These are phyloP conservation scores for Papilionanthe hybrid DNA, from an alignment of 116 monocot species.

Conservation along the genomic window DNA sequence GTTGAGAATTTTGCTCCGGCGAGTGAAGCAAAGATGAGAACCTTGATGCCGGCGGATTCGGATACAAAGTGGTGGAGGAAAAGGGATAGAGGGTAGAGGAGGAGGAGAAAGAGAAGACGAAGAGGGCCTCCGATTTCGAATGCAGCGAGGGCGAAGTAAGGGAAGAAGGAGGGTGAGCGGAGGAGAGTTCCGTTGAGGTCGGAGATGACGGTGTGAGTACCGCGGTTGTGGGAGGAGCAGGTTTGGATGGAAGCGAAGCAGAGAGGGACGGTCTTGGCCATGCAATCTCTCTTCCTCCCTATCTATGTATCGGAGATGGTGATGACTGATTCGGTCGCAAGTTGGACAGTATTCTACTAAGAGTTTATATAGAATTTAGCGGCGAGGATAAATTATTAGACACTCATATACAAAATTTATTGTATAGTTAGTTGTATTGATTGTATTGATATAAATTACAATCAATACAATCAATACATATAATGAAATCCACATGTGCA, in stretches of 20 bases:
- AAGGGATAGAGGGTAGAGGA: constrained; percentile 30
- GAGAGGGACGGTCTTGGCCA: neutral
- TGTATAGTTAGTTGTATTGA: too few relatives aligned
- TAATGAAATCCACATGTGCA: too few relatives aligned
- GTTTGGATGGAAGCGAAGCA: neutral
- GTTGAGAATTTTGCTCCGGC: constrained; percentile 13
- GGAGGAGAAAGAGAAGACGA: constrained; percentile 40
- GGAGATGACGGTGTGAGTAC: constrained; percentile 29
- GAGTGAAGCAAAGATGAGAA: constrained; percentile 44
- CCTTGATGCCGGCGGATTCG: constrained; percentile 41
- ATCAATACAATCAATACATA: too few relatives aligned
- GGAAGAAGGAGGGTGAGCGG: constrained; percentile 28
- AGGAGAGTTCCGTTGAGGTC: constrained; percentile 43
- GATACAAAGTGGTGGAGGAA: constrained; percentile 45
- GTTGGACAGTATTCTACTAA: neutral
- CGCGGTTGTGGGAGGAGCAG: constrained; percentile 25
- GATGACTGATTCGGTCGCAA: neutral
- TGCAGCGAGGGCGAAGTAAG: constrained; percentile 42
- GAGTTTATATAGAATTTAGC: neutral
- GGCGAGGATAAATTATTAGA: too few relatives aligned
- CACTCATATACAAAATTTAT: too few relatives aligned
- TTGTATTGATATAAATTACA: too few relatives aligned
- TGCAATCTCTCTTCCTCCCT: neutral
- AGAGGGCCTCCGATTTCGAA: constrained; percentile 41
- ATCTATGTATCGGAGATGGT: neutral